Percentiles rank a stretch among this genome's conserved stretches.
Conservation (phyloP, 345 rosid genomes). For the Pistacia atlantica region DNA sequence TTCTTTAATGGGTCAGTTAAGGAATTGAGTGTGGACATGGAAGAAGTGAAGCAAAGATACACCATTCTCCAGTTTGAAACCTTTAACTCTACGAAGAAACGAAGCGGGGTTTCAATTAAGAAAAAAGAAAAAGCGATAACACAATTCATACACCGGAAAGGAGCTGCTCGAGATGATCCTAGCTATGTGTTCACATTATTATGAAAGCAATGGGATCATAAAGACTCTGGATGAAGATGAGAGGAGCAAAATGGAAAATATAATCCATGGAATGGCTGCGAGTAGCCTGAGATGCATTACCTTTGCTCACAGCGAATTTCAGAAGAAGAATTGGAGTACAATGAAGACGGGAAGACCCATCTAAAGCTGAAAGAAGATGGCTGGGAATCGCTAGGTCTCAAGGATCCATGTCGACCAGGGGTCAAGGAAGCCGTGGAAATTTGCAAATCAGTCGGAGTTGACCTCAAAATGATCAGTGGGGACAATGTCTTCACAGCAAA, state of each 20-base stretch:
- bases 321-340: constrained; percentile 19
- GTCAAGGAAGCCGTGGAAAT: constrained; percentile 55
- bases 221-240: constrained; percentile 33
- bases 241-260: constrained; percentile 35
- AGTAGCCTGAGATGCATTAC: constrained; percentile 69
- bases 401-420: constrained; percentile 71
- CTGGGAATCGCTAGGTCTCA: constrained; percentile 63
- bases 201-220: constrained; percentile 31
- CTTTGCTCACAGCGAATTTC: constrained; percentile 52
- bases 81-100: constrained; percentile 63
- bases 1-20: constrained; percentile 64
- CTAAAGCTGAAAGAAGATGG: constrained; percentile 42
- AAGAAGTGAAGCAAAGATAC: constrained; percentile 37
- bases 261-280: constrained; percentile 57
- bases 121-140: constrained; percentile 39
- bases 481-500: constrained; percentile 72
- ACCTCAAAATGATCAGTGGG: constrained; percentile 71
- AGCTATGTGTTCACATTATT: constrained; percentile 56
- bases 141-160: constrained; percentile 67
- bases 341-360: not conserved
- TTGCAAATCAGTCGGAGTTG: constrained; percentile 60
- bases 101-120: constrained; percentile 50
- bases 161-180: constrained; percentile 71
- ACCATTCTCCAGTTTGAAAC: constrained; percentile 49
- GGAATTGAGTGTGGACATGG: constrained; percentile 53